Evolutionary conservation across 257 asterid species (phyloP), one percentile per base, ranked within the genome.

Genomic region (Solanum okadae): DNA sequence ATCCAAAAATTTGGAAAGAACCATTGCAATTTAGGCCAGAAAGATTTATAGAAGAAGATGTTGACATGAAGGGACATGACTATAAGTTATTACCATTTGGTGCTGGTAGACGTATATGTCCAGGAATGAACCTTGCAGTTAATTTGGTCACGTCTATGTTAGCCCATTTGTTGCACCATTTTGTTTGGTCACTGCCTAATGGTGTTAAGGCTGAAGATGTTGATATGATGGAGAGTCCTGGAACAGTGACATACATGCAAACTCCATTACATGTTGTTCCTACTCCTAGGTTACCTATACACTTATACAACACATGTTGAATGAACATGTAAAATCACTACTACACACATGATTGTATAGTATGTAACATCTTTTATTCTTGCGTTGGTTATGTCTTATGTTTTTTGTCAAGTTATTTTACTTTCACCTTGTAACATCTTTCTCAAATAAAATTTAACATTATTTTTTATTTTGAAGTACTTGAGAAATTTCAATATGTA

Each of bases 201-300:
- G 95, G 97, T 5, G 86, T 89, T 49, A 91, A 73, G 90, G 93
- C 94, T 1, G 95, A 93, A 65, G 98, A 95, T 34, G 92, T 96
- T 78, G 98, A 95, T 87, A 90, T 95, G 98, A 91, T 93, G 89
- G 99, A 94, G 93, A 96, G 92, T 49, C 99, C 99, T 1, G 99
- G 98, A 9, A 87, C 88, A 0, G 98, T 96, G 1, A 94, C 98
- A 3, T 96, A 94, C 85, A 95, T 96, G 99, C 90, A 89, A 20
- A 92, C 92, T 23, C 95, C 98, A 1, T 84, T 96, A 33, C 85
- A 92, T 73, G 97, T 93, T 5, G 93, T 95, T 27, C 92, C 96
- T 2, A 93, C 91, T 1, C 98, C 99, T 1, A 89, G 99, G 68
- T 88, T 95, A 88, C 89, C 98, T 3, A 89, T 63, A 1, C 93